Evolutionary conservation across 2,329 filamentous ascomycete species (phyloP).

Genomic region (Fusarium siculi): DNA sequence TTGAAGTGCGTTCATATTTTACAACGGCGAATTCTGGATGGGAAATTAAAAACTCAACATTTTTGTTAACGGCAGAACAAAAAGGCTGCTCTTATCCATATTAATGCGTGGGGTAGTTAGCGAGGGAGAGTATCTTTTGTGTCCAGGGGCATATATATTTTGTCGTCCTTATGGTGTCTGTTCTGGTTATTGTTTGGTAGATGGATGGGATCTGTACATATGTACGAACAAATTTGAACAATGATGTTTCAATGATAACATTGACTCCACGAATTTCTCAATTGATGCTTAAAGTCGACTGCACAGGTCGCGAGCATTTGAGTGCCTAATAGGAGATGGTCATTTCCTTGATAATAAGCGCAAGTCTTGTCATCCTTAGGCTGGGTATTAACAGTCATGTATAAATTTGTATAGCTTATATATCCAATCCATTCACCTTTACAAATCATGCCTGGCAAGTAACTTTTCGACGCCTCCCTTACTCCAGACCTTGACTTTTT

Average conservation of each 20-base stretch:
- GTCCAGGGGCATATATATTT: constrained; percentile 5
- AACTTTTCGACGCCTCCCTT: constrained; percentile 56
- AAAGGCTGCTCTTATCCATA: constrained; percentile 36
- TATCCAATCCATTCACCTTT: background rate
- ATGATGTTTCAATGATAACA: constrained; percentile 10
- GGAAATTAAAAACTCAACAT: constrained; percentile 40
- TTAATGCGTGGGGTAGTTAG: constrained; percentile 39
- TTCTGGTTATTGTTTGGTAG: constrained; percentile 29
- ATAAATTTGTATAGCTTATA: constrained; percentile 8
- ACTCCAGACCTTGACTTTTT: constrained; percentile 75
- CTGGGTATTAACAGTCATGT: constrained; percentile 32
- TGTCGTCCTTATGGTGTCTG: constrained; percentile 32
- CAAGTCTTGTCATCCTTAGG: constrained; percentile 10
- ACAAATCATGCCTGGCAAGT: constrained; percentile 27
- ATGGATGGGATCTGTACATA: constrained; percentile 38
- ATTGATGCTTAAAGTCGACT: background rate
- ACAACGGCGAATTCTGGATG: constrained; percentile 36
- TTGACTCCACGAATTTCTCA: background rate
- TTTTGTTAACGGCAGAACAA: constrained; percentile 24
- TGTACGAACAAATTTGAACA: constrained; percentile 43
- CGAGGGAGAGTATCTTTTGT: constrained; percentile 27
- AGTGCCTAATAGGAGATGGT: background rate
- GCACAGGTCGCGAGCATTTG: background rate
- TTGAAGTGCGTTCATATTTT: constrained; percentile 11
- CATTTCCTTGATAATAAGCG: background rate